Evolutionary conservation across 1,284 basidiomycete species (phyloP).

Genomic region (Sporisorium graminicola): DNA sequence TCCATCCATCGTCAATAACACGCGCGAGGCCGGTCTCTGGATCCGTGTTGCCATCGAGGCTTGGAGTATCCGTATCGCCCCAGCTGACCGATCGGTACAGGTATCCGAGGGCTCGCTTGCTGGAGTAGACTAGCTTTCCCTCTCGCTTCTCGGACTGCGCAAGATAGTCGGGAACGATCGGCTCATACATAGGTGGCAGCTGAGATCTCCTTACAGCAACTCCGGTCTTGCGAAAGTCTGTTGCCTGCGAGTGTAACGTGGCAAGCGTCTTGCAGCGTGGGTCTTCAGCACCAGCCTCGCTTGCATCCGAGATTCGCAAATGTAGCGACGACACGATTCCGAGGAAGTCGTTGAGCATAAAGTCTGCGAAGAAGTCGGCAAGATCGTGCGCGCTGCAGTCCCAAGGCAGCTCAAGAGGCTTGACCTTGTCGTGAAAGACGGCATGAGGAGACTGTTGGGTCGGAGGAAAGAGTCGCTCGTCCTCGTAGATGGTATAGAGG

Average conservation of each 20-base stretch:
- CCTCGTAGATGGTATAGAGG: constrained; percentile 72
- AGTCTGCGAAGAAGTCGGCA: constrained; percentile 80
- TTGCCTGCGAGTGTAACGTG: constrained; percentile 77
- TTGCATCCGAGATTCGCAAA: constrained; percentile 80
- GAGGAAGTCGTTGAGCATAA: constrained; percentile 74
- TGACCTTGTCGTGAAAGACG: constrained; percentile 71
- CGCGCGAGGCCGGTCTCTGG: constrained; percentile 29
- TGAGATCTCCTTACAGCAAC: constrained; percentile 16
- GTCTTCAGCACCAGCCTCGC: constrained; percentile 74
- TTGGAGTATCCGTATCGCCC: constrained; percentile 39
- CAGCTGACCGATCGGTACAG: constrained; percentile 34
- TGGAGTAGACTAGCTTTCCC: constrained; percentile 24
- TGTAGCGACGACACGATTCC: constrained; percentile 74
- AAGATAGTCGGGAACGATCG: constrained; percentile 36
- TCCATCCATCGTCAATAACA: constrained; percentile 5
- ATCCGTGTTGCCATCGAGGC: constrained; percentile 18
- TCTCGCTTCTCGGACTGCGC: constrained; percentile 31
- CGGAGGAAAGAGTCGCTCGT: constrained; percentile 74
- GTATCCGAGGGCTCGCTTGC: constrained; percentile 29
- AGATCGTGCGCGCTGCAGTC: constrained; percentile 77
- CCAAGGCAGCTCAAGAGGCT: constrained; percentile 72
- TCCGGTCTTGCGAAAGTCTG: constrained; percentile 68
- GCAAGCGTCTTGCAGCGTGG: constrained; percentile 76
- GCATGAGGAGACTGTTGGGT: constrained; percentile 25
- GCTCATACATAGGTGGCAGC: constrained; percentile 19